Conservation (phyloP, 352 stramenopile genomes). For the Phytophthora sansomeana region DNA sequence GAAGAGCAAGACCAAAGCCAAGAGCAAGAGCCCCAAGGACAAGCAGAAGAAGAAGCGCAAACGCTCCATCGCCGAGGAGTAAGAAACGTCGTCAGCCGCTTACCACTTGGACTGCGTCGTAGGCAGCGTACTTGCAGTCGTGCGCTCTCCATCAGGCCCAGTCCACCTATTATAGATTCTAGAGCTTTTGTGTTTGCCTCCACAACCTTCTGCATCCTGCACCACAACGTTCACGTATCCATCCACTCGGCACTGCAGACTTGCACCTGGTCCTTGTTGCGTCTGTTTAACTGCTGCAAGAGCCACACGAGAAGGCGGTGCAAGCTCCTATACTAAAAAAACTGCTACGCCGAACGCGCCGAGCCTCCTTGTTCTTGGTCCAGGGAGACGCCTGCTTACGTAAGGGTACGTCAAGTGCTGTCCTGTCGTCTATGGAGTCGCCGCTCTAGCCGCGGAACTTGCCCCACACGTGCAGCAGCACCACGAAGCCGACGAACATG, state of each 20-base stretch:
- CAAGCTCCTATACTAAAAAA: conserved; percentile 52
- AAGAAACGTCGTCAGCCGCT: conserved; percentile 30
- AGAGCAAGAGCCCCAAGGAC: conserved; percentile 53
- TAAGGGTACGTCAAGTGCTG: conserved; percentile 29
- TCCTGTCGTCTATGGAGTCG: conserved; percentile 41
- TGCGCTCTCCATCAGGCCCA: conserved; percentile 12
- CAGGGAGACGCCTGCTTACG: not conserved
- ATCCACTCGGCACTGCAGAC: conserved; percentile 15
- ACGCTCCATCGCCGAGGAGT: conserved; percentile 41
- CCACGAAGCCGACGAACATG: conserved; percentile 96
- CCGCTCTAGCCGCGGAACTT: conserved; percentile 93
- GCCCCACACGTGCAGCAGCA: conserved; percentile 97
- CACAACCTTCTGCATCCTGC: not conserved
- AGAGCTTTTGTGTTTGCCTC: conserved; percentile 41
- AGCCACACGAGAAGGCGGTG: not conserved
- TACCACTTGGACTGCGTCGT: conserved; percentile 14
- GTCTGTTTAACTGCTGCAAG: conserved; percentile 13
- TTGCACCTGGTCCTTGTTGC: conserved; percentile 37
- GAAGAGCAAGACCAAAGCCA: conserved; percentile 45
- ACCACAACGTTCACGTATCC: not conserved
- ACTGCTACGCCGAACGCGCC: conserved; percentile 26
- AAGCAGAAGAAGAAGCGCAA: conserved; percentile 71
- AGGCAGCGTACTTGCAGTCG: not conserved
- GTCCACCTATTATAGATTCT: conserved; percentile 51
- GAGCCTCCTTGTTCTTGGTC: not conserved